Evolutionary conservation across 2,329 filamentous ascomycete genomes (phyloP), one percentile per base, ranked within the genome.

Genomic region (Fusarium albidum): DNA sequence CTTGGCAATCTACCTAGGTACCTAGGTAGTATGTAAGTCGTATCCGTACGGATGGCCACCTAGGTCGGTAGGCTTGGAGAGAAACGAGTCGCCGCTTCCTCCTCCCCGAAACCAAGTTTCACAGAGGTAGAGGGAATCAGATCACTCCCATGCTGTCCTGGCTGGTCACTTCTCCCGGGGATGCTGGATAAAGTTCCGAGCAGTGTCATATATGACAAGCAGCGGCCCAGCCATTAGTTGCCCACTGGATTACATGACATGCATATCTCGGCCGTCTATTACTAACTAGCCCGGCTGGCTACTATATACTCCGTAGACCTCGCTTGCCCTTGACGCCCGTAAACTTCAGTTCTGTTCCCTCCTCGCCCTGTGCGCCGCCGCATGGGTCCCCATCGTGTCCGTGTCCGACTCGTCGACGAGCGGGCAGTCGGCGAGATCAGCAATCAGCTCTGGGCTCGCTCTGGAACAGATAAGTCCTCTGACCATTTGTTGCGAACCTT

Each of bases 181-280:
- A 57, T 45, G 25, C 26, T 55, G 48, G 54, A 25, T 38, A 44
- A 44, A 35, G 21, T 49, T 45, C 53, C 49, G 49, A 40, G 12
- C 44, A 28, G 26, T 41, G 54, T 61, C 58, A 61, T 46, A 58
- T 61, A 57, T 60, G 57, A 61, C 57, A 60, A 27, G 43, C 40
- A 53, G 39, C 32, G 33, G 33, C 21, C 26, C 21, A 21, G 21
- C 21, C 21, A 21, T 37, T n/a, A n/a, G n/a, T n/a, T 44, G 14
- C 18, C 47, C 26, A 52, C 29, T 28, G 34, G 29, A 54, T 43
- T 42, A 47, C 44, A 45, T 61, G 45, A 47, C 44, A 45, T 61
- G 45, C 41, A 61, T 51, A 39, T 26, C 31, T 35, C 43, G 38
- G 40, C 25, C 37, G 31, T 47, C 31, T 32, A 34, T 13, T 8